Base-by-base conservation (phyloP, 208 protist species). In the Chromosphaera perkinsii region DNA sequence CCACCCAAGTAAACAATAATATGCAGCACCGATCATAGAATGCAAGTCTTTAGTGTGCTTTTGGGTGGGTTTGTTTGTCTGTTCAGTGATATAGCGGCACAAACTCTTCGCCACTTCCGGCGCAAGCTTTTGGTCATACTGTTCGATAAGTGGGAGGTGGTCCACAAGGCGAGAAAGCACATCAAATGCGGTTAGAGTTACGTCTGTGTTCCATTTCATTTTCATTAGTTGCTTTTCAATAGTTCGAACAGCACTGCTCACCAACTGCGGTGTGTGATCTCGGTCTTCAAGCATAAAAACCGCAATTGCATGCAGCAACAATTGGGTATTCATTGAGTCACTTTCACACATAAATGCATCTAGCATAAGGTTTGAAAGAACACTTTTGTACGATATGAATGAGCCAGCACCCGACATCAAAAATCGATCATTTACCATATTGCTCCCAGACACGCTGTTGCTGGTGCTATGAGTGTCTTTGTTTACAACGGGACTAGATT, bases 1-100 rank as follows among this genome's bases (percentile, higher is more conserved):
- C 67, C 67, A 72, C 32, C 27, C 22, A 12, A 61, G 51, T 32
- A 72, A 37, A 55, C 67, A 72, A 0, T 55, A 39, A 43, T 72
- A 72, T 2, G 67, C 67, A 10, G 40, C 67, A 17, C 51, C 67
- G 65, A 72, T 72, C 56, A 61, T 72, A n/a, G 67, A 65, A 45
- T 72, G 67, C 2, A 72, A 29, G 14, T 72, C 67, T 20, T 49
- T 24, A 22, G 61, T 66, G 43, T 66, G 61, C 40, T 56, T 54
- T 35, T 56, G 31, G 54, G 45, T 32, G 9, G 66, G 66, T 37
- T 63, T 49, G 7, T 20, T 48, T 12, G 66, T 54, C 52, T 71
- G 66, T 4, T 51, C 26, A 12, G 45, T 61, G 29, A 71, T 71
- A 39, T 71, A 71, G 20, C 36, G 12, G 32, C 52, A 71, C 26